Percentiles rank a stretch among this genome's conserved stretches.
These are phyloP conservation scores for Myxozyma kluyveri DNA, from an alignment of 805 yeast genomes.

Conservation along the genomic window DNA sequence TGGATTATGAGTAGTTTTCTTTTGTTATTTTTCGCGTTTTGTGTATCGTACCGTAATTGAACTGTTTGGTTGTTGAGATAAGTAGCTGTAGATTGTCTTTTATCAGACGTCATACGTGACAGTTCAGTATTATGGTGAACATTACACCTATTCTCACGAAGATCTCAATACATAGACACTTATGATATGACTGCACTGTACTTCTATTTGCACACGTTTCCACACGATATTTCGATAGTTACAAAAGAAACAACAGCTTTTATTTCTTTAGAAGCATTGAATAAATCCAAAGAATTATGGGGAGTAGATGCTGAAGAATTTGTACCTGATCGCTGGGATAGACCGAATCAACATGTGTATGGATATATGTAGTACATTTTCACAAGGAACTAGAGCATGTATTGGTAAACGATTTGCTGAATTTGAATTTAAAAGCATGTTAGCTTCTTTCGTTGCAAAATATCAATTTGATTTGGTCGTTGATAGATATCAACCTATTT, in stretches of 20 bases:
- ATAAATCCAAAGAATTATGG: conserved; percentile 17
- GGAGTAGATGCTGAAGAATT: conserved; percentile 23
- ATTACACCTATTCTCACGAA: too few relatives aligned
- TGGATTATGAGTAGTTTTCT: conserved; percentile 3
- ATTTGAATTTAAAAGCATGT: conserved; percentile 14
- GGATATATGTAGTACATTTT: conserved; percentile 21
- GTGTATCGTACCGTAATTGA: too few relatives aligned
- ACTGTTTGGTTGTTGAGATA: too few relatives aligned
- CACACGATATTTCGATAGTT: too few relatives aligned
- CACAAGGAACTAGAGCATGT: conserved; percentile 25
- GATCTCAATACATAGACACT: too few relatives aligned
- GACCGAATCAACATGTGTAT: neutral
- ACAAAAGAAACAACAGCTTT: conserved; percentile 20
- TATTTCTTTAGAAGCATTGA: conserved; percentile 10
- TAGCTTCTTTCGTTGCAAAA: conserved; percentile 16
- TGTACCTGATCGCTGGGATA: conserved; percentile 26
- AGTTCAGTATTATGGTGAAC: too few relatives aligned
- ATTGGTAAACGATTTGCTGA: conserved; percentile 24
- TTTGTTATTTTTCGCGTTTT: too few relatives aligned
- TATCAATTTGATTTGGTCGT: conserved; percentile 13
- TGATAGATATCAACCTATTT: conserved; percentile 1
- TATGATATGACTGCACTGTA: too few relatives aligned
- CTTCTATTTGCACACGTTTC: too few relatives aligned
- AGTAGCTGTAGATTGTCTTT: neutral
- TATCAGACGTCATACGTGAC: too few relatives aligned